Conservation (phyloP, 2,329 filamentous ascomycete genomes). For the Trichoderma pleuroti region DNA sequence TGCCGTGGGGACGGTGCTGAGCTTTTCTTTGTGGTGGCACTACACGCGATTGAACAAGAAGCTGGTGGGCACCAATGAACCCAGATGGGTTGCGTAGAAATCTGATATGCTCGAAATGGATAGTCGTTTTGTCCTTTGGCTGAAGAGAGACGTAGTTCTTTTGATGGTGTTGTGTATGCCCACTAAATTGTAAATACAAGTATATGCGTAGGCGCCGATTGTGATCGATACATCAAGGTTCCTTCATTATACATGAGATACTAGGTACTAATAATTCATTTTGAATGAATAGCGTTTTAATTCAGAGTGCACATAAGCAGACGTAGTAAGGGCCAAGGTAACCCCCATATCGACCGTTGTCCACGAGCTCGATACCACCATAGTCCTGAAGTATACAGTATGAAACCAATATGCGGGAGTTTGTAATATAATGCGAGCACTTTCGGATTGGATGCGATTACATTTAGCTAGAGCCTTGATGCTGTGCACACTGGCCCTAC, state of each 20-base stretch:
- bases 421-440: no score
- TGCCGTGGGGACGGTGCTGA: not conserved
- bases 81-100: not conserved
- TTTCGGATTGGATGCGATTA: no score
- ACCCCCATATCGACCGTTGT: no score
- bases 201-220: not conserved
- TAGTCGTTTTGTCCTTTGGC: not conserved
- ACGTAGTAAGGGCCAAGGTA: no score
- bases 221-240: not conserved
- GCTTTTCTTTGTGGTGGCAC: constrained; percentile 5
- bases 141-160: not conserved
- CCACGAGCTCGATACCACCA: no score
- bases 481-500: no score
- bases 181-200: not conserved
- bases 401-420: no score
- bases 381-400: no score
- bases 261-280: not conserved
- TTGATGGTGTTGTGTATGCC: not conserved
- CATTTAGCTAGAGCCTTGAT: no score
- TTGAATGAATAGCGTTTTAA: not conserved
- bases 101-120: not conserved
- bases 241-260: not conserved
- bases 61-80: not conserved
- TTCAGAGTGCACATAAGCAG: not conserved
- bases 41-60: not conserved